Evolutionary conservation across 2,329 filamentous ascomycete genomes (phyloP).

Genomic region (Colletotrichum cordylinicola): DNA sequence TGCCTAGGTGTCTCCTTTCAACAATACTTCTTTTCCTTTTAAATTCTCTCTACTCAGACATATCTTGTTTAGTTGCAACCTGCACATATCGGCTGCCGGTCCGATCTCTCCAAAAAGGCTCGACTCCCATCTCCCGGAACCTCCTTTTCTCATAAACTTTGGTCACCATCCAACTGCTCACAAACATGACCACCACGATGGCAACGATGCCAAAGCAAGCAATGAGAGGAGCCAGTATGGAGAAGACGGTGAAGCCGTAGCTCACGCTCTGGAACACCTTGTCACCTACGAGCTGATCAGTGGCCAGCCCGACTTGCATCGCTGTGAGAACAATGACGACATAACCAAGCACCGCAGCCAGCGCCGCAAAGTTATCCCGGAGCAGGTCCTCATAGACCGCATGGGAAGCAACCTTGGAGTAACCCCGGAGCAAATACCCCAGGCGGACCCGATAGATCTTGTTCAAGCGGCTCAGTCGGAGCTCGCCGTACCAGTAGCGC

Average conservation of each 20-base stretch:
- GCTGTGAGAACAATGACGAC: conserved; percentile 51
- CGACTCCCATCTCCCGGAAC: conserved; percentile 26
- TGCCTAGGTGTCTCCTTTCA: not conserved
- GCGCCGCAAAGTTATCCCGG: conserved; percentile 12
- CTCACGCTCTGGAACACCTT: conserved; percentile 46
- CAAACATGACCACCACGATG: conserved; percentile 23
- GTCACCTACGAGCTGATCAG: conserved; percentile 35
- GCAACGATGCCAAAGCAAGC: conserved; percentile 26
- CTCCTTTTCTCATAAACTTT: conserved; percentile 25
- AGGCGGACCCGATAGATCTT: conserved; percentile 42
- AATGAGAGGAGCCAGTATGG: conserved; percentile 46
- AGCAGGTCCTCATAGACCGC: conserved; percentile 19
- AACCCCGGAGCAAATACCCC: conserved; percentile 12
- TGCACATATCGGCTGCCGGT: not conserved
- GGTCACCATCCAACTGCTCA: conserved; percentile 21
- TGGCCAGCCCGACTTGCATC: conserved; percentile 54
- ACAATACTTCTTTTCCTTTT: not conserved
- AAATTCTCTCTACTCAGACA: not conserved
- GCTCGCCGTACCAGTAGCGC: conserved; percentile 46
- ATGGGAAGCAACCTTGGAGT: conserved; percentile 17
- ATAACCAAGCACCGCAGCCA: conserved; percentile 31
- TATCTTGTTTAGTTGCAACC: not conserved
- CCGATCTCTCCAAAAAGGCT: conserved; percentile 17
- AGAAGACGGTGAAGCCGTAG: conserved; percentile 55
- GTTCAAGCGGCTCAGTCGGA: conserved; percentile 43